Evolutionary conservation across 208 protist species (phyloP), one percentile per base, ranked within the genome.

Genomic region (Trypanosoma melophagium): DNA sequence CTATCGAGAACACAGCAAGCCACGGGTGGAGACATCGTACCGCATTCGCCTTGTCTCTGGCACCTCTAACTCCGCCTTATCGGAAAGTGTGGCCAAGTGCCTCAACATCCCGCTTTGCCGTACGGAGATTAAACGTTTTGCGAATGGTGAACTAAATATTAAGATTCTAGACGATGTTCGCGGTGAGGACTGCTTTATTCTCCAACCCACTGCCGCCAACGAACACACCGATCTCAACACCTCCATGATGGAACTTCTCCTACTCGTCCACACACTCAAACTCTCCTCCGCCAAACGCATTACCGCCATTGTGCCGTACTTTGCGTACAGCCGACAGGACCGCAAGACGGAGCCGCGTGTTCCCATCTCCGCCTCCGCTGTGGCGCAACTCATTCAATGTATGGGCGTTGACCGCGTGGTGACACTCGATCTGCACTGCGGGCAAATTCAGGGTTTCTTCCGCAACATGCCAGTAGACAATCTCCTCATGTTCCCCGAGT

Each of bases 381-480:
- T 99, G 40, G 96, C 97, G 24, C 92, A 98, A 71, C 83, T 98
- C 47, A 74, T 99, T 56, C 87, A 97, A 71, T 86, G 81, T 67
- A 93, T 95, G 74, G 96, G 95, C 63, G 90, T 96, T 1, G 93
- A 98, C 76, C 86, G 96, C 53, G 93, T 99, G 21, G 87, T 98
- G 19, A 94, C 92, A 22, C 61, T 98, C 45, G 97, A 99, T 71
- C 74, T 99, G 9, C 97, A 99, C 80, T 97, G 87, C 69, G 87
- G 90, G 14, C 93, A 98, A 70, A 97, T 98, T 70, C 95, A 98
- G 73, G 97, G 97, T 14, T 98, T 98, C 66, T 98, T 98, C 69
- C 89, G 89, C 60, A 95, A 97, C 71, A 98, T 96, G 50, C 96
- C 96, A 7, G 91, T 97, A 0, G 96, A 98, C 74, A 97, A 98